Base-by-base conservation (phyloP, 2,329 filamentous ascomycete genomes). In the Clathrospora elynae region DNA sequence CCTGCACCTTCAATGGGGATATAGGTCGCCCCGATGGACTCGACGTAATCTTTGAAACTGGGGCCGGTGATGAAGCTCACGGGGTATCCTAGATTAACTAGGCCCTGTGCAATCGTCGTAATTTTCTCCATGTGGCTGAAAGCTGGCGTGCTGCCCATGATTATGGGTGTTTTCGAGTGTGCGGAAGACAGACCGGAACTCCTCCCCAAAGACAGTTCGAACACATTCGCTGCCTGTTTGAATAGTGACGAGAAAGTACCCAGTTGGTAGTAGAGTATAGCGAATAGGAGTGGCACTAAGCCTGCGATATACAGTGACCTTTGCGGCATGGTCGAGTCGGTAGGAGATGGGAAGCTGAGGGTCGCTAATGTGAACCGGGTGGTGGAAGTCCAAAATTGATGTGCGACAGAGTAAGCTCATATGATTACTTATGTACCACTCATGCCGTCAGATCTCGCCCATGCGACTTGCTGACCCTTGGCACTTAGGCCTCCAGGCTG, bases 41-140 rank as follows among this genome's bases (percentile, higher is more conserved):
- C 67, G 36, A 75, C 61, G 6, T 57, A 42, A 3, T 57, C 49
- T 28, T 69, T 56, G 51, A 71, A 76, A 6, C 66, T 53, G 0
- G 59, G 54, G 1, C 70, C 70, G 7, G 67, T 64, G 19, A 77
- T 64, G 47, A 76, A 73, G 4, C 67, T 72, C 2, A 75, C 58
- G 6, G 68, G 57, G 40, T 73, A 77, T 11, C 73, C 75, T 9
- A 66, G 60, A 10, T 53, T 48, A 12, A 72, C 49, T 11, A 77
- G 61, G 14, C 73, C 59, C n/a, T 55, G 55, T 2, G 69, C 66
- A 10, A 75, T 62, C 17, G 55, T 42, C 6, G 53, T 42, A 26
- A 57, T 32, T n/a, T 53, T 59, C 29, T 56, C 55, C 13, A 62
- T 46, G 35, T 63, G 58, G 24, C 53, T 50, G 30, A 53, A 59